Evolutionary conservation across 169 alveolate species (phyloP).

Genomic region (Fabrea salina): DNA sequence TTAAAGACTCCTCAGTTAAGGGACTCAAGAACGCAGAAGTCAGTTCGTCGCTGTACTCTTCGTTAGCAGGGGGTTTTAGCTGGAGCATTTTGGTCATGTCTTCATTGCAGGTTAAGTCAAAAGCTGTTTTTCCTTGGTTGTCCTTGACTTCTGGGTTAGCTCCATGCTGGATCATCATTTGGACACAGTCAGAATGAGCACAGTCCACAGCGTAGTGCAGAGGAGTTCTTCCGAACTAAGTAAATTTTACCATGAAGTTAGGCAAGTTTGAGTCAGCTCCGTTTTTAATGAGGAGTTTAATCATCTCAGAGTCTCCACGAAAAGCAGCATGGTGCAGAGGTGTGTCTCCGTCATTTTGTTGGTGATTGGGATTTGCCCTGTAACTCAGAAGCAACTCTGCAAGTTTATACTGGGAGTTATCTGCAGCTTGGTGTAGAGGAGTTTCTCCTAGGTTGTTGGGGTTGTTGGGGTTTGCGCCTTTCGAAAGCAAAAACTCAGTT

Average conservation of each 20-base stretch:
- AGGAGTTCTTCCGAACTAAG: slow-evolving; percentile 49
- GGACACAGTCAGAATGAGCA: slow-evolving; percentile 8
- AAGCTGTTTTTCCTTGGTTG: slow-evolving; percentile 21
- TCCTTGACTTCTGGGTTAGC: slow-evolving; percentile 4
- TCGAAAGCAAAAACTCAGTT: slow-evolving; percentile 39
- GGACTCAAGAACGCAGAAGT: neutral
- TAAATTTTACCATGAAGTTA: slow-evolving; percentile 34
- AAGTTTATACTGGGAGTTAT: slow-evolving; percentile 40
- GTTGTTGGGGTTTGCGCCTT: slow-evolving; percentile 55
- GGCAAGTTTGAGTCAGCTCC: slow-evolving; percentile 51
- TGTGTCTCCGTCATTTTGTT: slow-evolving; percentile 55
- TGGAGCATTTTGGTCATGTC: neutral
- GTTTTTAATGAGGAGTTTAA: slow-evolving; percentile 46
- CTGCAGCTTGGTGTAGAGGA: slow-evolving; percentile 56
- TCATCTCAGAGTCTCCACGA: slow-evolving; percentile 44
- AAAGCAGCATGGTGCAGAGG: slow-evolving; percentile 58
- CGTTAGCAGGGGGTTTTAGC: neutral
- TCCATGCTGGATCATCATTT: neutral
- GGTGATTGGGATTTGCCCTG: slow-evolving; percentile 46
- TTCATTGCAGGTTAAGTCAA: neutral
- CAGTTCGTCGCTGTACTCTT: neutral
- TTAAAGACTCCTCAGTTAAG: neutral
- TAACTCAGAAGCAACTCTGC: slow-evolving; percentile 46
- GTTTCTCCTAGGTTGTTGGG: slow-evolving; percentile 53
- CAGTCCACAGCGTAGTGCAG: slow-evolving; percentile 52